Evolutionary conservation across 2,329 filamentous ascomycete species (phyloP), one percentile per base, ranked within the genome.

Genomic region (Xylariaceae sp.): DNA sequence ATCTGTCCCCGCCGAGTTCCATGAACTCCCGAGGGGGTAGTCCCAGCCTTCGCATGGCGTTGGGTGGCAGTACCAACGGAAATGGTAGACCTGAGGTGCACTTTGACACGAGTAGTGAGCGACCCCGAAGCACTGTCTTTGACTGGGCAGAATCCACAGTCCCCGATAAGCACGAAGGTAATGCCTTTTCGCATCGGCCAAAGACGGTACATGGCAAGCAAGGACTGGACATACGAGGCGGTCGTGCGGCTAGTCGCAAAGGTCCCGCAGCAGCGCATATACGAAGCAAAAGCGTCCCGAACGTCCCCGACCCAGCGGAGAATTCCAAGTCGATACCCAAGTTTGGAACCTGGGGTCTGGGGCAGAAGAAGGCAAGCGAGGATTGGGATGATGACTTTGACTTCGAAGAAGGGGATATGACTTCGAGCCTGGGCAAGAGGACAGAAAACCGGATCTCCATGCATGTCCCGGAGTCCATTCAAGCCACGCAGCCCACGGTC

Each of bases 301-400:
- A 84, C 11, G 71, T 77, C 3, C 79, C 80, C 21, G 83, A 87
- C 48, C 60, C 47, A 58, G 66, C 59, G 40, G 81, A 70, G 54
- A 69, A 57, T 51, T 58, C 56, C 51, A 82, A 62, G 56, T 66
- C 73, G n/a, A 72, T 61, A 2, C 63, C 71, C 33, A 89, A 88
- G 49, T 90, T 87, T 51, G 82, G 84, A 27, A 89, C 84, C 1
- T 90, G 84, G 84, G 83, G 83, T 3, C 63, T 87, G 26, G 77
- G 81, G n/a, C 80, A 76, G 42, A 89, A 89, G 56, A 81, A 76
- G 12, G 79, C 80, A 9, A 89, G 81, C 40, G 86, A 93, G 54
- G 85, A 92, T 51, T 93, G 86, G 86, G 86, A 90, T 47, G 83
- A 89, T 43, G 86, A 93, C 55, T 92, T 93, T 47, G 83, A 90